Base-by-base conservation (phyloP, 2,329 filamentous ascomycete species). In the Ascochyta rabiei region DNA sequence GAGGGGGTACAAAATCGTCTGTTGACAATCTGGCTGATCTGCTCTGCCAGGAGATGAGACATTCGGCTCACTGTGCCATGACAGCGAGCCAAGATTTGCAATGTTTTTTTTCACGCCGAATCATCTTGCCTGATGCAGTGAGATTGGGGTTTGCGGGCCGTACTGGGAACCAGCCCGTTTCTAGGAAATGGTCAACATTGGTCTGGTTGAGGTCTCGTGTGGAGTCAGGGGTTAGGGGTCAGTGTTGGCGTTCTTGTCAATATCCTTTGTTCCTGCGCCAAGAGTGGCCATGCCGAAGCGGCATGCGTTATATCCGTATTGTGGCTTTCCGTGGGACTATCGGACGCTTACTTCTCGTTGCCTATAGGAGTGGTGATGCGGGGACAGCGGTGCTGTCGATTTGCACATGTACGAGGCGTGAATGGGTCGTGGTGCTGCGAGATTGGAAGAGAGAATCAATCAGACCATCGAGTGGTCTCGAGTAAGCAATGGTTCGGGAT, bases 401-500 rank as follows among this genome's bases (percentile, higher is more conserved):
- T 23, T n/a, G n/a, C n/a, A 23, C 4, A 23, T 23, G 26, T 9
- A 31, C 48, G n/a, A 19, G 21, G 24, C 39, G 28, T 16, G 21
- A 34, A 13, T 23, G 15, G 23, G 12, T 15, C 26, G 16, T 18
- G 43, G 38, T 43, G 42, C 31, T 45, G 21, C 13, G 40, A 23
- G 34, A 55, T 49, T 50, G 30, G 21, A 37, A 31, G 19, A 23
- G 40, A 37, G 28, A 40, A 42, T 41, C 12, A 5, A 47, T 46
- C 42, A 49, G 41, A 50, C 37, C 37, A 49, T 24, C 23, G 13
- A 38, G 13, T 23, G 28, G 18, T 26, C 18, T 21, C 2, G 15
- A 31, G 12, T 33, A 37, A 46, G 52, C 35, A 42, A 31, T 18
- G 38, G 9, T 23, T 50, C 28, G 38, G 52, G 46, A 47, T 50